Evolutionary conservation across 352 stramenopile genomes (phyloP).

Genomic region (Phytophthora pseudosyringae): DNA sequence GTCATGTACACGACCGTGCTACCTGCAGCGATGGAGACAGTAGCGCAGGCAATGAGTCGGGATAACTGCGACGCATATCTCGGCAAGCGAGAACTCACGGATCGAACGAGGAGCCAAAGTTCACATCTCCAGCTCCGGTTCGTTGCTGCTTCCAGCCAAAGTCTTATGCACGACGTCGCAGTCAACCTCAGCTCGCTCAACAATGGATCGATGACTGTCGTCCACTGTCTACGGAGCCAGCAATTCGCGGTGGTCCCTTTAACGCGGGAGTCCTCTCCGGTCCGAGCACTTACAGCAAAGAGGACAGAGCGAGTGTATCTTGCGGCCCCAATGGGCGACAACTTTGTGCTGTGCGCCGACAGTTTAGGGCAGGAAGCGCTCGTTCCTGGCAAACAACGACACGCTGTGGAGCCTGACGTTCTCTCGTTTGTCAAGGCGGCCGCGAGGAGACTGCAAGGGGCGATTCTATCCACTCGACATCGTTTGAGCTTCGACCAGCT

Average conservation of each 20-base stretch:
- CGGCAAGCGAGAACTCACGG: slow-evolving; percentile 35
- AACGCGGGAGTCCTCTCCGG: slow-evolving; percentile 24
- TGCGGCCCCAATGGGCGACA: slow-evolving; percentile 52
- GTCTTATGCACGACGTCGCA: slow-evolving; percentile 53
- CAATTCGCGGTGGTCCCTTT: slow-evolving; percentile 41
- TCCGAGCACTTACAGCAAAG: slow-evolving; percentile 43
- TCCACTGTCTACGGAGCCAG: slow-evolving; percentile 58
- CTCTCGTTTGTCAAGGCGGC: slow-evolving; percentile 51
- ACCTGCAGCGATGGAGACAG: slow-evolving; percentile 33
- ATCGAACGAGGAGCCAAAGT: slow-evolving; percentile 17
- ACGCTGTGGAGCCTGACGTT: slow-evolving; percentile 59
- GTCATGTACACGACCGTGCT: slow-evolving; percentile 33
- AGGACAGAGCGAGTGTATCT: slow-evolving; percentile 45
- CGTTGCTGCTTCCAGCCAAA: slow-evolving; percentile 48
- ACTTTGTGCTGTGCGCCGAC: slow-evolving; percentile 63
- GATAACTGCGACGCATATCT: slow-evolving; percentile 59
- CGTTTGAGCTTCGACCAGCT: slow-evolving; percentile 59
- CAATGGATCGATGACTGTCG: slow-evolving; percentile 41
- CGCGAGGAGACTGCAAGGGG: slow-evolving; percentile 41
- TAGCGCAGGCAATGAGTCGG: slow-evolving; percentile 39
- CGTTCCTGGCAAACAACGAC: slow-evolving; percentile 35
- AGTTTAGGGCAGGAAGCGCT: slow-evolving; percentile 63
- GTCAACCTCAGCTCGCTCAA: slow-evolving; percentile 37
- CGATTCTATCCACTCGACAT: slow-evolving; percentile 46
- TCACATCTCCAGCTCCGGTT: slow-evolving; percentile 40